A percentile compares a stretch with the other conserved stretches of the same genome.
phyloP scores from a whole-genome alignment of 805 yeast genomes.

The Metschnikowia anglica region DNA sequence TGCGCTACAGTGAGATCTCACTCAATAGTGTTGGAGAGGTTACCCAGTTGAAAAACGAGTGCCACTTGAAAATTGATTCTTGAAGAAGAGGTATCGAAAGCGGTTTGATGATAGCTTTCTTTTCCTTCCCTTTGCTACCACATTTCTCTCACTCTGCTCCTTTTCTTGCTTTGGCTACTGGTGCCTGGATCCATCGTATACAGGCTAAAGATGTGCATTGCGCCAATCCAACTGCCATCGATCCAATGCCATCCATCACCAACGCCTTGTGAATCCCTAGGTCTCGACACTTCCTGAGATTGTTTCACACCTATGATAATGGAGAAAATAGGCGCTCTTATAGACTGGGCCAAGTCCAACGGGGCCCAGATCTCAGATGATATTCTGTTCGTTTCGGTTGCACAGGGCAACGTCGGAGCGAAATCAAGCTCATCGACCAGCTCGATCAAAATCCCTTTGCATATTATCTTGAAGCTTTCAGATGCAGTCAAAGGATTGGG shows the following conservation, averaged over 20 bases:
- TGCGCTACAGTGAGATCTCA: no score
- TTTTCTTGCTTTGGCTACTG: not conserved
- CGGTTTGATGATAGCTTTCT: not conserved
- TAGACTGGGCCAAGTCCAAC: conserved; percentile 33
- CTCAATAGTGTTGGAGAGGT: no score
- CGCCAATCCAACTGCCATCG: not conserved
- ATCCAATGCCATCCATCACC: not conserved
- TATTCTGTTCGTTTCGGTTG: conserved; percentile 26
- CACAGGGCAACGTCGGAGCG: conserved; percentile 29
- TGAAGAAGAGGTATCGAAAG: no score
- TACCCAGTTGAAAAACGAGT: no score
- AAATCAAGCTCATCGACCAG: conserved; percentile 13
- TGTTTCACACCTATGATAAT: no score
- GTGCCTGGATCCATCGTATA: not conserved
- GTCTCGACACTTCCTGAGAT: no score
- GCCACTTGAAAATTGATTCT: no score
- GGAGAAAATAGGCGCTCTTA: conserved; percentile 18
- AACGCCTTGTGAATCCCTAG: no score
- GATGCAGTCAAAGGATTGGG: conserved; percentile 27
- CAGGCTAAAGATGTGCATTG: conserved; percentile 2
- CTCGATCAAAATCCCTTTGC: conserved; percentile 14
- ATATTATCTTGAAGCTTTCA: conserved; percentile 22
- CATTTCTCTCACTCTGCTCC: not conserved
- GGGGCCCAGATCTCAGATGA: conserved; percentile 30
- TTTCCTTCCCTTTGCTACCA: not conserved